A percentile compares a stretch with the other conserved stretches of the same genome.
phyloP scores from a whole-genome alignment of 768 basidiomycete genomes.

The Exidia glandulosa region DNA sequence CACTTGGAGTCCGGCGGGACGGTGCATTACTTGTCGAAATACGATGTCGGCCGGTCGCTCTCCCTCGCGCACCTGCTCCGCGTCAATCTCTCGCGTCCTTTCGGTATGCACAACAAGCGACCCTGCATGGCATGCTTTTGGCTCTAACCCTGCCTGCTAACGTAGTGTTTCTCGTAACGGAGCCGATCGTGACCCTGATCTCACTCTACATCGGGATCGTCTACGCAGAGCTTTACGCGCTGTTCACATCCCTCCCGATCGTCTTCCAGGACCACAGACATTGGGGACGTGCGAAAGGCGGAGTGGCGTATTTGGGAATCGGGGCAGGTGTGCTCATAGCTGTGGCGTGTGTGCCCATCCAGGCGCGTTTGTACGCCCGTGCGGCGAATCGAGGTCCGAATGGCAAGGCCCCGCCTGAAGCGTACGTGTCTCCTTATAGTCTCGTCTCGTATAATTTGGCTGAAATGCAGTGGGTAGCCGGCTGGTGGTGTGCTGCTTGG shows the following conservation, averaged over 20 bases:
- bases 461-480: no score
- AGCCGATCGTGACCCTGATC: constrained; percentile 50
- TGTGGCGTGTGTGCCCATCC: constrained; percentile 40
- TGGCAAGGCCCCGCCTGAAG: constrained; percentile 50
- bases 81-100: constrained; percentile 44
- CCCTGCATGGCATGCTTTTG: no score
- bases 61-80: constrained; percentile 32
- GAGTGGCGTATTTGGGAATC: constrained; percentile 55
- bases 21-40: constrained; percentile 36
- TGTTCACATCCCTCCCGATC: constrained; percentile 53
- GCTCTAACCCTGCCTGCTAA: constrained; percentile 1
- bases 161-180: constrained; percentile 46
- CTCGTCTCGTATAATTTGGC: no score
- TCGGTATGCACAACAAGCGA: constrained; percentile 36
- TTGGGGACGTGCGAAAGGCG: constrained; percentile 43
- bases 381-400: constrained; percentile 36
- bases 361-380: constrained; percentile 41
- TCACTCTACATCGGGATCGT: constrained; percentile 50
- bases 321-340: constrained; percentile 47
- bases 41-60: constrained; percentile 34
- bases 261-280: constrained; percentile 43
- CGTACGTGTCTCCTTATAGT: constrained; percentile 23
- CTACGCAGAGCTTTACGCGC: constrained; percentile 52
- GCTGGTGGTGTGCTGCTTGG: constrained; percentile 47
- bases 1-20: constrained; percentile 28